These are phyloP conservation scores for Globisporangium takayamanum DNA, from an alignment of 352 stramenopile genomes.

Conservation along the genomic window DNA sequence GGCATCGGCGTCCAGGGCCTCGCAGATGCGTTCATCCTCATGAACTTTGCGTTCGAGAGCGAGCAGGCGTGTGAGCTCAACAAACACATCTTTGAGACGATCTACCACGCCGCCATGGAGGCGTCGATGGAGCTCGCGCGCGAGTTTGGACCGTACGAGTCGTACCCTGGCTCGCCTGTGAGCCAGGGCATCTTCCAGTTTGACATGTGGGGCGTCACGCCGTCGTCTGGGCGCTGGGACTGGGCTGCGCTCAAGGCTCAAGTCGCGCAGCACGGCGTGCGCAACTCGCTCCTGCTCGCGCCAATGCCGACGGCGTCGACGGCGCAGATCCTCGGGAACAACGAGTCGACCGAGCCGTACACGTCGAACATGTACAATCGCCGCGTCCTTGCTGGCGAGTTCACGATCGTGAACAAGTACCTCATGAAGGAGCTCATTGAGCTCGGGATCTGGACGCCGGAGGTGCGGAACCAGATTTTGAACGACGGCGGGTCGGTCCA, in stretches of 20 bases:
- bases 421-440: slow-evolving; percentile 96
- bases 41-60: slow-evolving; percentile 96
- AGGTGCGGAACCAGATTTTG: slow-evolving; percentile 98
- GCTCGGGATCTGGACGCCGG: slow-evolving; percentile 94
- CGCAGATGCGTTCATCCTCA: slow-evolving; percentile 96
- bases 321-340: slow-evolving; percentile 99
- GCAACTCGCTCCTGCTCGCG: slow-evolving; percentile 98
- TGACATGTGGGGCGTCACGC: slow-evolving; percentile 97
- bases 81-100: slow-evolving; percentile 99
- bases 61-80: slow-evolving; percentile 90
- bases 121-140: slow-evolving; percentile 94
- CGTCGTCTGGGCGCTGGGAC: slow-evolving; percentile 90
- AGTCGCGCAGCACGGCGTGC: slow-evolving; percentile 93
- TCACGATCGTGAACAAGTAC: slow-evolving; percentile 99
- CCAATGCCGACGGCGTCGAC: slow-evolving; percentile 99
- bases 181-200: slow-evolving; percentile 98
- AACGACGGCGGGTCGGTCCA: slow-evolving; percentile 95
- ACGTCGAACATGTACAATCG: slow-evolving; percentile 99
- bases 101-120: slow-evolving; percentile 97
- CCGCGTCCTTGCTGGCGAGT: slow-evolving; percentile 97
- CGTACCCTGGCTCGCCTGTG: slow-evolving; percentile 94
- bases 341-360: slow-evolving; percentile 98
- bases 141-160: slow-evolving; percentile 94
- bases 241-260: slow-evolving; percentile 93
- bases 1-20: slow-evolving; percentile 98